phyloP scores from a whole-genome alignment of 2,329 filamentous ascomycete genomes.

The Colletotrichum truncatum region DNA sequence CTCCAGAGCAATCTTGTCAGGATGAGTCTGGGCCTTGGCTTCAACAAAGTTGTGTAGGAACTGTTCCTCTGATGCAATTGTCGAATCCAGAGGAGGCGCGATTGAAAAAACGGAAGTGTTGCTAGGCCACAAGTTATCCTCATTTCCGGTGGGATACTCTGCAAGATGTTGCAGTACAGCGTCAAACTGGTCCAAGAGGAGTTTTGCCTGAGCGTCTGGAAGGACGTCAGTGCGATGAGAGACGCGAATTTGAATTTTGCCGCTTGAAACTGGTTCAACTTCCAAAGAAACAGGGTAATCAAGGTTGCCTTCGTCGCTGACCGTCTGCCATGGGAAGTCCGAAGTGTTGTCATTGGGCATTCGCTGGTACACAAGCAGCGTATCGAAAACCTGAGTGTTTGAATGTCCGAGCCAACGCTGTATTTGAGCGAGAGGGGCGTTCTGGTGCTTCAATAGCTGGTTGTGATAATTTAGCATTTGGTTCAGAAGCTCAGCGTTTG shows the following conservation, averaged over 20 bases:
- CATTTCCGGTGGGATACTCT: slow-evolving; percentile 50
- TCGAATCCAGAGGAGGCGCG: slow-evolving; percentile 65
- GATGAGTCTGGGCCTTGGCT: slow-evolving; percentile 60
- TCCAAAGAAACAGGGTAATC: slow-evolving; percentile 88
- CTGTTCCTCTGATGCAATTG: slow-evolving; percentile 64
- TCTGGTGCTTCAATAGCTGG: slow-evolving; percentile 74
- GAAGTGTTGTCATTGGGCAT: slow-evolving; percentile 52
- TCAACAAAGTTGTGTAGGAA: slow-evolving; percentile 86
- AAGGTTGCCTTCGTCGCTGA: slow-evolving; percentile 73
- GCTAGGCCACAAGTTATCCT: slow-evolving; percentile 46
- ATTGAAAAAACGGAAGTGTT: slow-evolving; percentile 67
- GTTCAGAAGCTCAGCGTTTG: slow-evolving; percentile 66
- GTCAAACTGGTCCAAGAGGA: slow-evolving; percentile 79
- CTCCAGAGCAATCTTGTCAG: slow-evolving; percentile 75
- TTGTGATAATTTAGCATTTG: slow-evolving; percentile 74
- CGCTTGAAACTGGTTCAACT: slow-evolving; percentile 64
- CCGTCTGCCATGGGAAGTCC: slow-evolving; percentile 62
- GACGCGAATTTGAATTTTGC: slow-evolving; percentile 67
- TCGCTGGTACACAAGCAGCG: slow-evolving; percentile 81
- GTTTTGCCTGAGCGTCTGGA: slow-evolving; percentile 71
- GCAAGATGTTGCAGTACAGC: slow-evolving; percentile 69
- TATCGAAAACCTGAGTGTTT: slow-evolving; percentile 79
- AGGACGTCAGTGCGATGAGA: slow-evolving; percentile 73
- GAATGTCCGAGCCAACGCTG: slow-evolving; percentile 76
- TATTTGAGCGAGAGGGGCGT: slow-evolving; percentile 75